phyloP scores from a whole-genome alignment of 768 basidiomycete genomes.

The Panaeolus cyanescens region DNA sequence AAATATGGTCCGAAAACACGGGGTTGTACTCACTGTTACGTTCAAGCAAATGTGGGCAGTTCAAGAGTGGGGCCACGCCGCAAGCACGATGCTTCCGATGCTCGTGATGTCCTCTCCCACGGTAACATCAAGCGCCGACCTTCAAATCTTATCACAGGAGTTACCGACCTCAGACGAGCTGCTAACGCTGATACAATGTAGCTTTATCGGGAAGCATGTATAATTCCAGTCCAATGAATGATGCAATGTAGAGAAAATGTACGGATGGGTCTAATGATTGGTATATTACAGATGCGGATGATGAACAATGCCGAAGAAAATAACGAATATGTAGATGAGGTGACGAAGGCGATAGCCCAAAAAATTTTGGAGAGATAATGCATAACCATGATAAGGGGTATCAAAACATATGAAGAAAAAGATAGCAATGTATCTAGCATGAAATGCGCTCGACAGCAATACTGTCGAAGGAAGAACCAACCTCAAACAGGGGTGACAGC shows the following conservation, averaged over 20 bases:
- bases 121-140: slow-evolving; percentile 1
- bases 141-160: background rate
- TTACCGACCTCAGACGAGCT: background rate
- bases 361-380: background rate
- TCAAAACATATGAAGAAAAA: background rate
- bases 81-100: slow-evolving; percentile 1
- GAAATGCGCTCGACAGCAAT: background rate
- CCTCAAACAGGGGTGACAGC: background rate
- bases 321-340: background rate
- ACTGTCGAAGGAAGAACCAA: slow-evolving; percentile 2
- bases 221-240: background rate
- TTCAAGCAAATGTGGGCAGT: background rate
- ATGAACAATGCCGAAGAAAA: background rate
- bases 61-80: background rate
- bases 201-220: background rate
- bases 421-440: background rate
- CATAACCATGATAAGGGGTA: background rate
- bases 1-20: background rate
- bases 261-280: background rate
- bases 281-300: slow-evolving; percentile 1
- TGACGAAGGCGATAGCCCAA: background rate
- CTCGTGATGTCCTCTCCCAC: background rate
- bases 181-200: background rate
- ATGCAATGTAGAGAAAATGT: background rate
- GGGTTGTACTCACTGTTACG: background rate